Conservation (phyloP, 768 basidiomycete genomes). For the Tulasnella sp. region DNA sequence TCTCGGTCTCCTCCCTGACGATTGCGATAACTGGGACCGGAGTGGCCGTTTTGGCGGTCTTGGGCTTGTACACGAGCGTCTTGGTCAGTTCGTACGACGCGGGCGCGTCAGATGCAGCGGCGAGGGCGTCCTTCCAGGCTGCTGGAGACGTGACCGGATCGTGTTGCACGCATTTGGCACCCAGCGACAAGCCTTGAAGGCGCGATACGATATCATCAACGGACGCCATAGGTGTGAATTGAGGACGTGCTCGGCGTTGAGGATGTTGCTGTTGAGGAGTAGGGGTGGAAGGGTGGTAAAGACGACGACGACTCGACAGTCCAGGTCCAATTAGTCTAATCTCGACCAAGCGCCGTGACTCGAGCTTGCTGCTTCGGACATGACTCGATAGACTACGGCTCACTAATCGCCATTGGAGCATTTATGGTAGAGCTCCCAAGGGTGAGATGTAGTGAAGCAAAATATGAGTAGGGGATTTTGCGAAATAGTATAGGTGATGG, state of each 20-base stretch:
- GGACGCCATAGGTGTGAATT: slow-evolving; percentile 11
- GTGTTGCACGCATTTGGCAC: slow-evolving; percentile 47
- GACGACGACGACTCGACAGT: background rate
- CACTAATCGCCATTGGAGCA: slow-evolving; percentile 8
- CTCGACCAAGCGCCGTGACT: slow-evolving; percentile 15
- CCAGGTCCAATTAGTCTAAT: background rate
- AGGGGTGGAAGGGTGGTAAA: background rate
- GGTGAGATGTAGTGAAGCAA: background rate
- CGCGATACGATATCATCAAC: slow-evolving; percentile 12
- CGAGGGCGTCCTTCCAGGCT: slow-evolving; percentile 70
- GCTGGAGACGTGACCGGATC: slow-evolving; percentile 61
- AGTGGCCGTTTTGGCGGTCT: slow-evolving; percentile 83
- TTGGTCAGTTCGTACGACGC: slow-evolving; percentile 67
- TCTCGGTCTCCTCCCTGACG: slow-evolving; percentile 80
- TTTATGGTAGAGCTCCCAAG: background rate
- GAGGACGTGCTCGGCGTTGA: background rate
- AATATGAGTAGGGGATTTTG: slow-evolving; percentile 6
- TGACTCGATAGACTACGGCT: slow-evolving; percentile 8
- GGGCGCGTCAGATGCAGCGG: slow-evolving; percentile 45
- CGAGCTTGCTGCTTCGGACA: slow-evolving; percentile 3
- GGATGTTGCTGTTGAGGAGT: background rate
- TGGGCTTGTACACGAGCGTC: slow-evolving; percentile 92
- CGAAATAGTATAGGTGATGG: background rate
- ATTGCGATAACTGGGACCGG: slow-evolving; percentile 84
- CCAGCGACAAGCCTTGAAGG: slow-evolving; percentile 8